A percentile compares a stretch with the other conserved stretches of the same genome.
These are phyloP conservation scores for Zymoseptoria brevis DNA, from an alignment of 2,329 filamentous ascomycete species.

Conservation along the genomic window DNA sequence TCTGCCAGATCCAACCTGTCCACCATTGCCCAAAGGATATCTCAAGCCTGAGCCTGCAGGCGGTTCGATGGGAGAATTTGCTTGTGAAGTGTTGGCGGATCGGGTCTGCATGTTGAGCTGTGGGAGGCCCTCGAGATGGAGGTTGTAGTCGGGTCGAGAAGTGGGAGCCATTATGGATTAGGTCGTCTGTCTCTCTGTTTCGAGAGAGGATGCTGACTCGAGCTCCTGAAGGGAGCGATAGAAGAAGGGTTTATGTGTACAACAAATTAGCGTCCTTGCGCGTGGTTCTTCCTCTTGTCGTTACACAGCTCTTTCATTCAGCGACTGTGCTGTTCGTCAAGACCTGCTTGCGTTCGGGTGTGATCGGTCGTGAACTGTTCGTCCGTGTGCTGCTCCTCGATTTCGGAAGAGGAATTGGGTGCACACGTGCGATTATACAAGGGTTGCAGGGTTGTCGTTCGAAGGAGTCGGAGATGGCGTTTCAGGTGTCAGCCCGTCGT, in stretches of 20 bases:
- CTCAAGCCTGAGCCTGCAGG: slow-evolving; percentile 56
- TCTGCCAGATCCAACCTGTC: slow-evolving; percentile 51
- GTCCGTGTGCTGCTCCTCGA: background rate
- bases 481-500: background rate
- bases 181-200: slow-evolving; percentile 8
- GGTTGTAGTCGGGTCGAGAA: slow-evolving; percentile 70
- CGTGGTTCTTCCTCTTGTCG: background rate
- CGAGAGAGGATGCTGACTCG: background rate
- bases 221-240: background rate
- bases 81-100: slow-evolving; percentile 71
- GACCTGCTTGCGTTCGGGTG: background rate
- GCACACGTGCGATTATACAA: background rate
- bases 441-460: background rate
- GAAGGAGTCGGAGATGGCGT: background rate
- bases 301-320: background rate
- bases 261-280: background rate
- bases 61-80: slow-evolving; percentile 72
- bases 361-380: background rate
- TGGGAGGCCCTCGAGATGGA: slow-evolving; percentile 74
- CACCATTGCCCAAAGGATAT: slow-evolving; percentile 62
- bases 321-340: background rate
- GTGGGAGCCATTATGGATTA: slow-evolving; percentile 90
- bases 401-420: background rate
- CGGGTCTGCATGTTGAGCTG: slow-evolving; percentile 58
- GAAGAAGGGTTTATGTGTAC: background rate